Evolutionary conservation across 768 basidiomycete species (phyloP).

Genomic region (Amanita inopinata): DNA sequence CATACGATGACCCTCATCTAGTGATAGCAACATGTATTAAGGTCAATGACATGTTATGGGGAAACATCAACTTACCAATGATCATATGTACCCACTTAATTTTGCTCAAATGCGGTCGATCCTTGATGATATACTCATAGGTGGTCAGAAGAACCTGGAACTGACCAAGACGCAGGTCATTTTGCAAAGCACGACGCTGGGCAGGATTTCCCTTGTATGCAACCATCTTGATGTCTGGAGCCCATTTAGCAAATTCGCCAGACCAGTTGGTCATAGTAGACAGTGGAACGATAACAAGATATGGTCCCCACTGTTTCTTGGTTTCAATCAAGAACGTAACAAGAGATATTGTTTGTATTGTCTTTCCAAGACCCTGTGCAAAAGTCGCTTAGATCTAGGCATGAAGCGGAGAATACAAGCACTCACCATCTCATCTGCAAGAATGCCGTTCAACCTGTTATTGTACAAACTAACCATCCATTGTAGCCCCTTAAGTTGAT

Average conservation of each 20-base stretch:
- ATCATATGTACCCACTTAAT: slow-evolving; percentile 98
- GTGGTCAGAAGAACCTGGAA: slow-evolving; percentile 93
- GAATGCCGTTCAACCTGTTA: slow-evolving; percentile 88
- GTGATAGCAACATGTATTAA: slow-evolving; percentile 1
- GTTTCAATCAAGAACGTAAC: slow-evolving; percentile 88
- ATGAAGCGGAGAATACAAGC: slow-evolving; percentile 3
- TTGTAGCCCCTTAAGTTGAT: slow-evolving; percentile 90
- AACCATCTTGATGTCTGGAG: slow-evolving; percentile 67
- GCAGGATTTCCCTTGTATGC: slow-evolving; percentile 90
- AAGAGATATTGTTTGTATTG: slow-evolving; percentile 92
- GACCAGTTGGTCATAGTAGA: slow-evolving; percentile 98
- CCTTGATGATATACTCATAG: slow-evolving; percentile 97
- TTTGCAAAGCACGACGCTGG: slow-evolving; percentile 70
- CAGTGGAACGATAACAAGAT: slow-evolving; percentile 90
- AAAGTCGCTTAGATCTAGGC: slow-evolving; percentile 10
- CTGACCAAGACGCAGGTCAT: slow-evolving; percentile 65
- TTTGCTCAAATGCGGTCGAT: slow-evolving; percentile 82
- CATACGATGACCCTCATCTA: slow-evolving; percentile 98
- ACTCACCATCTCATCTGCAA: slow-evolving; percentile 88
- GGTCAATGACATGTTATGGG: slow-evolving; percentile 6
- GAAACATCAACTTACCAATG: slow-evolving; percentile 45
- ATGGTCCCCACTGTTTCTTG: slow-evolving; percentile 88
- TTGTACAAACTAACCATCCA: slow-evolving; percentile 99
- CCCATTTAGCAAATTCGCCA: slow-evolving; percentile 96
- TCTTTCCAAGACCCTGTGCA: slow-evolving; percentile 83